A percentile compares a stretch with the other conserved stretches of the same genome.
These are phyloP conservation scores for Leishmania arabica DNA, from an alignment of 208 protist genomes.

Conservation along the genomic window DNA sequence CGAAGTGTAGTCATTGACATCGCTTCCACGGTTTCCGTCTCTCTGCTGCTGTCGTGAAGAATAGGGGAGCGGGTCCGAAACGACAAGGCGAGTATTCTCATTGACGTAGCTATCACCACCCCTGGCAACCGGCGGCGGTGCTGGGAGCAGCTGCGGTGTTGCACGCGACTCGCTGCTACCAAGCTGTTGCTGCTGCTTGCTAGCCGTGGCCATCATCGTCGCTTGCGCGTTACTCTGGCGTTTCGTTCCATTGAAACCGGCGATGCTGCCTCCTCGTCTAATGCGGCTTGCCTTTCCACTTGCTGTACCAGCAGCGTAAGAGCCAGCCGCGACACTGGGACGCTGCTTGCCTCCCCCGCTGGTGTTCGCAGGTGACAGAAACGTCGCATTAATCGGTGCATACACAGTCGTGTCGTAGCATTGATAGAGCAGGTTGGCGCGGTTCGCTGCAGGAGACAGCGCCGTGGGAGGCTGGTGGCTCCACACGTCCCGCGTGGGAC, in stretches of 20 bases:
- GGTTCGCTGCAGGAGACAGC: not conserved
- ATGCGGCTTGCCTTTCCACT: not conserved
- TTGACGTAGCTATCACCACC: conserved; percentile 16
- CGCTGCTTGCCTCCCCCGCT: conserved; percentile 2
- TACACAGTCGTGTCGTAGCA: conserved; percentile 4
- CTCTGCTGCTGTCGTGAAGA: conserved; percentile 4
- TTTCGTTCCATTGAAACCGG: not conserved
- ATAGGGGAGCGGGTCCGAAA: conserved; percentile 11
- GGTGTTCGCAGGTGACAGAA: not conserved
- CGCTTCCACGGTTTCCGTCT: not conserved
- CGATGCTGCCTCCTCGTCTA: not conserved
- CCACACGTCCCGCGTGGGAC: not conserved
- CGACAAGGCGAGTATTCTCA: conserved; percentile 13
- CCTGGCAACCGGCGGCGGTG: conserved; percentile 1
- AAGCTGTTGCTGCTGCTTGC: conserved; percentile 5
- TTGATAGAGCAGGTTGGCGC: conserved; percentile 7
- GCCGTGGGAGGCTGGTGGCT: not conserved
- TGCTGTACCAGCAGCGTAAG: not conserved
- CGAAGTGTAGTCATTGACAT: not conserved
- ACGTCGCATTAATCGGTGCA: conserved; percentile 2
- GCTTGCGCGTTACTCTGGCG: not conserved
- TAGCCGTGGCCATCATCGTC: not conserved
- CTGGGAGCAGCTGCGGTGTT: not conserved
- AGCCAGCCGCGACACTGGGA: not conserved
- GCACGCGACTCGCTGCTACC: not conserved